A percentile compares a stretch with the other conserved stretches of the same genome.
phyloP scores from a whole-genome alignment of 352 stramenopile genomes.

The Globisporangium nagaii region DNA sequence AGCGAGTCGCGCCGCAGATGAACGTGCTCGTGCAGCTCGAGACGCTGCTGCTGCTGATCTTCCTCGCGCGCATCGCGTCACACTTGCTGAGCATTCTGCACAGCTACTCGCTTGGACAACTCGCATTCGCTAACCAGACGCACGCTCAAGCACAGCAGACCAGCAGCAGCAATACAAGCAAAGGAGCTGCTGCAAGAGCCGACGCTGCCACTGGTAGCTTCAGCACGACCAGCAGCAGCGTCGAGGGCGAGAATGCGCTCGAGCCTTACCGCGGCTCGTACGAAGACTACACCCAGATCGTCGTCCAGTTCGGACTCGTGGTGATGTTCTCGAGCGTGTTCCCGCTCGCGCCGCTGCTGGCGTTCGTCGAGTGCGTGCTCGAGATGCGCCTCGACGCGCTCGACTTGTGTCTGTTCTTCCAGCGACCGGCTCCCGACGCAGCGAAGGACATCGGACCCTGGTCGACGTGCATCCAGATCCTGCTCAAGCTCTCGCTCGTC shows the following conservation, averaged over 20 bases:
- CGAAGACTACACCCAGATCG: conserved; percentile 35
- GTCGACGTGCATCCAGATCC: conserved; percentile 23
- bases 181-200: too few species aligned
- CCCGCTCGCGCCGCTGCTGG: conserved; percentile 33
- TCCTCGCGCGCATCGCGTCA: conserved; percentile 21
- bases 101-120: background rate
- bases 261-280: conserved; percentile 22
- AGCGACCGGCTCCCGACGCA: conserved; percentile 29
- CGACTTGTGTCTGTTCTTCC: conserved; percentile 32
- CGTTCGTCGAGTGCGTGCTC: conserved; percentile 29
- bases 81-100: conserved; percentile 13
- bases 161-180: background rate
- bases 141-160: background rate
- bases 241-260: conserved; percentile 14
- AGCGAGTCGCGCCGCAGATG: conserved; percentile 12
- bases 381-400: conserved; percentile 38
- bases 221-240: background rate
- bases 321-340: conserved; percentile 38
- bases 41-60: conserved; percentile 29
- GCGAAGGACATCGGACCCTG: conserved; percentile 25
- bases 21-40: conserved; percentile 35
- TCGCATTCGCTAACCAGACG: background rate
- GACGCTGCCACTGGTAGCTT: too few species aligned
- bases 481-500: conserved; percentile 25
- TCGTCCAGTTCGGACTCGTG: conserved; percentile 39